Percentiles rank a stretch among this genome's conserved stretches.
Conservation (phyloP, 139 green algal species). For the Micractinium sp. region DNA sequence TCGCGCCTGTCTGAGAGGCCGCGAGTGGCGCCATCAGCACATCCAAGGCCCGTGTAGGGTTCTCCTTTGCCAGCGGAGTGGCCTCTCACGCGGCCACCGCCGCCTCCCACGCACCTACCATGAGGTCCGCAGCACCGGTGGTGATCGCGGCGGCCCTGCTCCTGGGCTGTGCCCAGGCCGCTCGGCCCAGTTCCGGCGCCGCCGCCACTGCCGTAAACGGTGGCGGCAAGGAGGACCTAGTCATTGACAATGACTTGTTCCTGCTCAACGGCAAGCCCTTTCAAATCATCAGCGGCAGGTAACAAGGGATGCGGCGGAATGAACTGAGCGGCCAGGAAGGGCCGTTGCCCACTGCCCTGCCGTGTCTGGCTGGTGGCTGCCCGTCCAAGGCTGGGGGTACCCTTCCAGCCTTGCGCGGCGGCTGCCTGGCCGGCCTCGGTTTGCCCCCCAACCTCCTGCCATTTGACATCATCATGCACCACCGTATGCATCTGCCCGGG, state of each 20-base stretch:
- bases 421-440: too few relatives aligned
- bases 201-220: neutral
- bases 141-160: neutral
- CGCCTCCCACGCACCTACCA: neutral
- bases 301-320: neutral
- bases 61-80: neutral
- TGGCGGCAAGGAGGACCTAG: constrained; percentile 20
- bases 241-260: constrained; percentile 47
- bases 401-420: neutral
- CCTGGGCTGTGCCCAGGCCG: neutral
- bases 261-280: constrained; percentile 45
- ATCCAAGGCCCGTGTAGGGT: too few relatives aligned
- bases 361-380: too few relatives aligned
- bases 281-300: constrained; percentile 61
- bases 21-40: neutral
- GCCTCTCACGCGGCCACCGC: neutral
- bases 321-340: too few relatives aligned
- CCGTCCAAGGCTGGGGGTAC: too few relatives aligned
- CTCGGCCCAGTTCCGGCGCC: neutral
- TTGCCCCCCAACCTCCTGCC: too few relatives aligned
- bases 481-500: too few relatives aligned
- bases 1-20: neutral
- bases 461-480: too few relatives aligned
- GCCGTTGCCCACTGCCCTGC: too few relatives aligned
- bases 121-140: neutral